phyloP scores from a whole-genome alignment of 129 eudicot genomes.

The Solidago caesia region DNA sequence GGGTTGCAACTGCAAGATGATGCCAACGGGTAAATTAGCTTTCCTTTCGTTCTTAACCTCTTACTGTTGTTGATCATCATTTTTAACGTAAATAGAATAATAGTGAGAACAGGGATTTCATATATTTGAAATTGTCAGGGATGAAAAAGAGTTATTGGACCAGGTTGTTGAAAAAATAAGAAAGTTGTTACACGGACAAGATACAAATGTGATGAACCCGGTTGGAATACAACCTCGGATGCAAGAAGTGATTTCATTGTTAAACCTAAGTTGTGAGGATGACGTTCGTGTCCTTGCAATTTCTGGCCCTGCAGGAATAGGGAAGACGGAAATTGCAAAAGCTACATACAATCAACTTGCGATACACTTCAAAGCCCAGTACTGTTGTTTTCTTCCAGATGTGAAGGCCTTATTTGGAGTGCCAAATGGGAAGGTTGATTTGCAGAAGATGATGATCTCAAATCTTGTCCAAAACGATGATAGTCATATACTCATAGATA shows the following conservation, averaged over 20 bases:
- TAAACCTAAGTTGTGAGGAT: background rate
- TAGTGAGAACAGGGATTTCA: too few relatives aligned
- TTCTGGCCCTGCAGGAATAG: slow-evolving; percentile 17
- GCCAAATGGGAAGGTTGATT: background rate
- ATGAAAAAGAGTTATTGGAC: slow-evolving; percentile 12
- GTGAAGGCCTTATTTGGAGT: background rate
- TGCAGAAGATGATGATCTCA: slow-evolving; percentile 24
- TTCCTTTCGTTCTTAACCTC: too few relatives aligned
- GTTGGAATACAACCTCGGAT: slow-evolving; percentile 28
- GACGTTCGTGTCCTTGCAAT: slow-evolving; percentile 25
- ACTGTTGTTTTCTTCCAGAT: slow-evolving; percentile 21
- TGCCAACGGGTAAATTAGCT: background rate
- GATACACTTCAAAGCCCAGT: slow-evolving; percentile 2
- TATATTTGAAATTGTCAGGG: background rate
- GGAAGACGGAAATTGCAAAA: slow-evolving; percentile 17
- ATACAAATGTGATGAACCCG: background rate
- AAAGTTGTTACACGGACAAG: background rate
- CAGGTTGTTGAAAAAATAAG: too few relatives aligned
- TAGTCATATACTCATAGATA: background rate
- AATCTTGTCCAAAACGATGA: background rate
- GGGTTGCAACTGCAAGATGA: slow-evolving; percentile 28
- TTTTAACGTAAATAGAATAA: too few relatives aligned
- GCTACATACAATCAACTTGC: slow-evolving; percentile 19
- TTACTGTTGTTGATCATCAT: too few relatives aligned
- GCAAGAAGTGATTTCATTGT: slow-evolving; percentile 12